These are phyloP conservation scores for Nemania sp. DNA, from an alignment of 2,329 filamentous ascomycete species.

Conservation along the genomic window DNA sequence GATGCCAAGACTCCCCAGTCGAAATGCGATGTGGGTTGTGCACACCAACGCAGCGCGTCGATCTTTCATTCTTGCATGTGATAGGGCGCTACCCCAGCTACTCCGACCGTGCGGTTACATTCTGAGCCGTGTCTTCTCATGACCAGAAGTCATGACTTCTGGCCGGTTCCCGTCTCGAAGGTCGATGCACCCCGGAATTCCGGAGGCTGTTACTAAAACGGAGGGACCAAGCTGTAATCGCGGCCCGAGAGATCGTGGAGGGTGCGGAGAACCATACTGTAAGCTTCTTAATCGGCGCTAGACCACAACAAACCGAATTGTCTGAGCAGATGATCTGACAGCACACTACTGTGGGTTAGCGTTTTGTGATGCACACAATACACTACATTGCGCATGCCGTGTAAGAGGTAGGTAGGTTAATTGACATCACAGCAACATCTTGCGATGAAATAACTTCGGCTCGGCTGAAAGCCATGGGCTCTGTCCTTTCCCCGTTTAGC, in stretches of 20 bases:
- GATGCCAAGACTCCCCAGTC: neutral
- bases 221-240: constrained; percentile 1
- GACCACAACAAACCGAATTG: neutral
- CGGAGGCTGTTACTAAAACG: constrained; percentile 19
- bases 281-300: neutral
- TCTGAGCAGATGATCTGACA: neutral
- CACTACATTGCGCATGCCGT: no score
- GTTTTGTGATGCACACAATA: no score
- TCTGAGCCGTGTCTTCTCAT: constrained; percentile 14
- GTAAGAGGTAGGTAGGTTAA: no score
- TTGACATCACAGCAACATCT: no score
- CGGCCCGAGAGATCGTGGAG: neutral
- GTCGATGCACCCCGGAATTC: constrained; percentile 18
- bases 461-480: no score
- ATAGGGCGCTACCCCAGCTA: constrained; percentile 1
- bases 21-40: neutral
- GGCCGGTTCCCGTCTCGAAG: constrained; percentile 15
- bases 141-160: no score
- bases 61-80: neutral
- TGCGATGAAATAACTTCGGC: no score
- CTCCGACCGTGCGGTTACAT: constrained; percentile 26
- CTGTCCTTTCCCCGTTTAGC: no score
- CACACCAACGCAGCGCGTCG: neutral
- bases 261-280: neutral
- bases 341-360: no score